phyloP scores from a whole-genome alignment of 2,329 filamentous ascomycete species.

The Trichoderma hamatum region DNA sequence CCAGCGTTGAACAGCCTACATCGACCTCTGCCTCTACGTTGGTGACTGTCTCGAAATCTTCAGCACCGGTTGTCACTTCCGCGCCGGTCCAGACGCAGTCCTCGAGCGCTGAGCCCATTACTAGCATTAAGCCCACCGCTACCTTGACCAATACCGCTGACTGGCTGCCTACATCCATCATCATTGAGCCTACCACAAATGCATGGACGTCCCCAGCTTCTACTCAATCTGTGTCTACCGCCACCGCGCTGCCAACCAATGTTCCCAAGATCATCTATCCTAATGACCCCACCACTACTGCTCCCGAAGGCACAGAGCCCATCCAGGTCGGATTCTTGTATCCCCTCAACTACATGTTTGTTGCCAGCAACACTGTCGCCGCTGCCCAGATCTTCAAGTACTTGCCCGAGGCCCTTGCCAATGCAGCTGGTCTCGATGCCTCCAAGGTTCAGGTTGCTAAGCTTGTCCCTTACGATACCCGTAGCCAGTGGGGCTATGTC shows the following conservation, averaged over 20 bases:
- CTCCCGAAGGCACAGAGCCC: slow-evolving; percentile 66
- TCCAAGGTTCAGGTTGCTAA: slow-evolving; percentile 67
- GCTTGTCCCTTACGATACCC: slow-evolving; percentile 77
- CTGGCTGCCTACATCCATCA: slow-evolving; percentile 63
- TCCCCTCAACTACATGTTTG: slow-evolving; percentile 81
- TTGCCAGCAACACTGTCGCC: slow-evolving; percentile 70
- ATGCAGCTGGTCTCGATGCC: slow-evolving; percentile 60
- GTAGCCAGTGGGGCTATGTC: slow-evolving; percentile 69
- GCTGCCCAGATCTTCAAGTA: slow-evolving; percentile 83
- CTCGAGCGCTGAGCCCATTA: slow-evolving; percentile 36
- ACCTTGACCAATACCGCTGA: slow-evolving; percentile 49
- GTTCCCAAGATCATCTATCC: slow-evolving; percentile 79
- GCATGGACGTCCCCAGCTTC: slow-evolving; percentile 39
- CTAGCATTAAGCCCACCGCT: slow-evolving; percentile 48
- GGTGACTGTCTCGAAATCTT: slow-evolving; percentile 14
- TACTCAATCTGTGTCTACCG: slow-evolving; percentile 46
- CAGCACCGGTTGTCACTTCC: slow-evolving; percentile 7
- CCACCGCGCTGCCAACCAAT: slow-evolving; percentile 62
- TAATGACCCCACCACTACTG: slow-evolving; percentile 53
- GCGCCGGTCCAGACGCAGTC: slow-evolving; percentile 8
- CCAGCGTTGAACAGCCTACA: background rate
- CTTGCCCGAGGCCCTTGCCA: slow-evolving; percentile 70
- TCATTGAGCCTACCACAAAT: slow-evolving; percentile 53
- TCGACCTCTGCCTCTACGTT: background rate
- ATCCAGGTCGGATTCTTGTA: slow-evolving; percentile 86